Evolutionary conservation across 2,329 filamentous ascomycete genomes (phyloP), one percentile per base, ranked within the genome.

Genomic region (Leptographium radiaticola): DNA sequence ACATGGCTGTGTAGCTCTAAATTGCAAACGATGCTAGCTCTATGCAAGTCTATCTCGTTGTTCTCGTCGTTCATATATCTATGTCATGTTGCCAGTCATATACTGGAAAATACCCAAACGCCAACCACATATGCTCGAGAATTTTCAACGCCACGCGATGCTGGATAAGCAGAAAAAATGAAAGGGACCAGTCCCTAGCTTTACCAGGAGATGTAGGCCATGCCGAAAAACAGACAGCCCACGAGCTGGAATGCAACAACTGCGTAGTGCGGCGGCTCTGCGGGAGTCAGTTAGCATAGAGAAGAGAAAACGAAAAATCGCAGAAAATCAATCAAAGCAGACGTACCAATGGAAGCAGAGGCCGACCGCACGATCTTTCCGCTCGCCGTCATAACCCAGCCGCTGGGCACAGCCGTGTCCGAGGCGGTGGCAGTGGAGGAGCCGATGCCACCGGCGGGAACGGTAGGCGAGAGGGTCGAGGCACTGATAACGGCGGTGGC

Each of bases 311-410:
- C 34, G 16, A 30, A 34, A 6, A 8, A 38, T n/a, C 10, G 11
- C 4, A 7, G 2, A n/a, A 38, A 38, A 36, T 15, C 25, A 25
- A 25, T 5, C 25, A 25, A 5, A 25, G 25, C 25, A 25, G 25
- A 59, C 60, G 20, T 57, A 62, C 66, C 59, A 72, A 81, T 78
- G 72, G 76, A 75, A 63, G 80, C 80, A 71, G 81, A 80, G 69
- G 76, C 80, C 60, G 81, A 78, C 64, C 86, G 86, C 64, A 89
- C 75, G 62, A 93, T 82, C 73, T 90, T 91, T 65, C 88, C 87
- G 61, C 81, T 79, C 57, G 82, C 75, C 51, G 83, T 87, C 70
- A 93, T 87, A 57, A 83, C 78, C 88, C 88, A 95, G 56, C 87
- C 88, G 62, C 76, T 80, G 43, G 90, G 89, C 56, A 95, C 80